phyloP scores from a whole-genome alignment of 2,329 filamentous ascomycete species.

The Colletotrichum lentis region DNA sequence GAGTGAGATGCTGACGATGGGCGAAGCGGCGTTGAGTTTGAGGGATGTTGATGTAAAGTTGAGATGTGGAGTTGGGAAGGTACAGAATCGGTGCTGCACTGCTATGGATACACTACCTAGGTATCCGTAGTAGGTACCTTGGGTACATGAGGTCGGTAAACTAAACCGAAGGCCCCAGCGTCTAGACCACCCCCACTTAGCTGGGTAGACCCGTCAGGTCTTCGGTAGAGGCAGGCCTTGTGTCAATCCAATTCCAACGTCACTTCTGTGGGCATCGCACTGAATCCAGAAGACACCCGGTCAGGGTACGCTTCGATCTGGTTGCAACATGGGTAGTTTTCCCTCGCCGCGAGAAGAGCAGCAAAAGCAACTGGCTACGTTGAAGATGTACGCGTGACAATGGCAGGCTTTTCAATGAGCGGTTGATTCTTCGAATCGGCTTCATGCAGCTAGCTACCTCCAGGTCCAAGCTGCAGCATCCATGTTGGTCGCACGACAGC shows the following conservation, averaged over 20 bases:
- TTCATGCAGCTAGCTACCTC: neutral
- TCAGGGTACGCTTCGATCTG: neutral
- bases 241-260: conserved; percentile 13
- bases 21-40: conserved; percentile 6
- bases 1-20: neutral
- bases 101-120: no score
- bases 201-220: conserved; percentile 2
- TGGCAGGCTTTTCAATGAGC: neutral
- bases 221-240: conserved; percentile 2
- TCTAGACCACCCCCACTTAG: conserved; percentile 14
- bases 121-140: no score
- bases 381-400: no score
- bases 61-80: conserved; percentile 15
- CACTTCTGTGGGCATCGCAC: neutral
- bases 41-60: conserved; percentile 18
- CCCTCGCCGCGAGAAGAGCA: neutral
- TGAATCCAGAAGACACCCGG: no score
- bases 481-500: neutral
- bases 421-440: neutral
- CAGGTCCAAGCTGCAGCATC: conserved; percentile 3
- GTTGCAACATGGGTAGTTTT: neutral
- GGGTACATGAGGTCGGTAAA: neutral
- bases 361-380: neutral
- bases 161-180: conserved; percentile 2
- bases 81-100: conserved; percentile 10